Evolutionary conservation across 345 rosid genomes (phyloP), one percentile per base, ranked within the genome.

Genomic region (Hibiscus trionum): DNA sequence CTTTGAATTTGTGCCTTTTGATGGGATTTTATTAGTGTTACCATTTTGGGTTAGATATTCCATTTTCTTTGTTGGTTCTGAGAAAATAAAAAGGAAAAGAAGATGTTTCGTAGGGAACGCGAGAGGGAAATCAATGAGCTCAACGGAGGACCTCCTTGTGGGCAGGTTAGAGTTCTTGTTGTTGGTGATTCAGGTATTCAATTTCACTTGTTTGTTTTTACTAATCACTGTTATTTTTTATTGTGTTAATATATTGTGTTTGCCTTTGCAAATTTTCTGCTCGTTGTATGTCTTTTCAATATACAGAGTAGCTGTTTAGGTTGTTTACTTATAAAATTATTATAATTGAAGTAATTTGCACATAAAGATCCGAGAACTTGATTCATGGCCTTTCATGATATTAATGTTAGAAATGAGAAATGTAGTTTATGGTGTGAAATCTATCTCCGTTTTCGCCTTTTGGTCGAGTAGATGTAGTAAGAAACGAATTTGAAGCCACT

Each of bases 101-200:
- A 72, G 80, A 94, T 87, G 97, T 95, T 96, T 80, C 89, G 98
- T 98, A 86, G 91, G 84, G 93, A 86, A 76, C 97, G 94, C 53
- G 96, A 89, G 78, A 89, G 90, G 85, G 99, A 93, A 15, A 82
- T 39, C 75, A 96, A 92, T 78, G 93, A 89, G 33, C 90, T 77
- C 52, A 87, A 85, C 61, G 88, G 89, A 26, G 89, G 87, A n/a
- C 89, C 90, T 9, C 90, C 90, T 47, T 89, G 91, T 72, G 99
- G 99, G 6, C 99, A 93, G 84, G 97, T 93, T 78, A 88, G 99
- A 77, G 99, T 93, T 70, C 90, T 96, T 62, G 90, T 96, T 14
- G 97, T 93, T 79, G 99, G 99, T 61, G 99, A 93, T 64, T 93
- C 99, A 77, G 99, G 99, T 91, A 79, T 4, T 31, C 35, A 57